These are phyloP conservation scores for Microdochium bolleyi DNA, from an alignment of 2,329 filamentous ascomycete genomes.

Conservation along the genomic window DNA sequence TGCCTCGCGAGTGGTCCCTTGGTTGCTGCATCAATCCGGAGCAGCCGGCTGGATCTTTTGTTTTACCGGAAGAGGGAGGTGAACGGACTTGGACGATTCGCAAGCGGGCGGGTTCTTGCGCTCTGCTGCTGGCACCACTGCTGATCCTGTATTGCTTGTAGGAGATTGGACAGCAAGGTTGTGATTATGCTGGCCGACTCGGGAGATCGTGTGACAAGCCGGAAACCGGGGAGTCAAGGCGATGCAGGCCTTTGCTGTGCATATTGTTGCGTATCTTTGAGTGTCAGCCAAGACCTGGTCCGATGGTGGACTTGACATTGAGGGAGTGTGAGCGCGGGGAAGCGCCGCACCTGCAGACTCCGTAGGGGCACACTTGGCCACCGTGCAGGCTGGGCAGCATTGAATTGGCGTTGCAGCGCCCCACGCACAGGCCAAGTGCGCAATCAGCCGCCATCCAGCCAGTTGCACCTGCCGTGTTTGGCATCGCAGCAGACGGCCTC, in stretches of 20 bases:
- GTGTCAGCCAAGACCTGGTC: too few species aligned
- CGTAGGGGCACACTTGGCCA: too few species aligned
- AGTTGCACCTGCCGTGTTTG: background rate
- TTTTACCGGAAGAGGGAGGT: background rate
- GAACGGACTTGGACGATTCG: too few species aligned
- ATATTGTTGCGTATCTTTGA: too few species aligned
- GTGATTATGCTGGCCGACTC: background rate
- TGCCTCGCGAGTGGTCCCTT: too few species aligned
- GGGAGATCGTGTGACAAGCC: background rate
- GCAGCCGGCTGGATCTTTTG: background rate
- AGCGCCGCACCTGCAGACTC: too few species aligned
- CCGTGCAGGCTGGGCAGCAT: too few species aligned
- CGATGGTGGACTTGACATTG: too few species aligned
- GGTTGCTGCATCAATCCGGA: background rate
- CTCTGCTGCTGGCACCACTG: too few species aligned
- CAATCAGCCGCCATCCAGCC: background rate
- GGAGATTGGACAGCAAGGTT: background rate
- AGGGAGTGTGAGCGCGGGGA: too few species aligned
- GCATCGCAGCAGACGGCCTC: background rate
- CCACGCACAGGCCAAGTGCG: background rate
- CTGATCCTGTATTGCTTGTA: too few species aligned
- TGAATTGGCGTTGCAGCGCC: background rate
- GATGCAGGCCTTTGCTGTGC: background rate
- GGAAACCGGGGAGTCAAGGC: background rate
- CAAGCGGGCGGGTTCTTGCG: too few species aligned